phyloP scores from a whole-genome alignment of 176 grass and related monocot genomes.

The Ananas comosus region DNA sequence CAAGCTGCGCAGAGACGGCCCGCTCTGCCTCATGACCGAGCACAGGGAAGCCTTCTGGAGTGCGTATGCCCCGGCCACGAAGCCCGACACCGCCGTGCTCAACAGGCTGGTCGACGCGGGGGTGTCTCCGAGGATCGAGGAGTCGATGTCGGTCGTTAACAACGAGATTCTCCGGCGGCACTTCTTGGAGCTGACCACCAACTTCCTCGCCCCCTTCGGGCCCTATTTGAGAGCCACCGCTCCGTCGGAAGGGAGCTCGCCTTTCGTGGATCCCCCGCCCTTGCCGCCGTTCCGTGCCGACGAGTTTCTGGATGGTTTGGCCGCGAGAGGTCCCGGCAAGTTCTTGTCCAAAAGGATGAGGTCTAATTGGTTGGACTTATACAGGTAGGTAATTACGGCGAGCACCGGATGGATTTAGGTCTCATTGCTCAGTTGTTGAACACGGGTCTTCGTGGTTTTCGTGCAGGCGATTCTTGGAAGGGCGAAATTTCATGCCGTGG shows the following conservation, averaged over 20 bases:
- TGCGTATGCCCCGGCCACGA: constrained; percentile 53
- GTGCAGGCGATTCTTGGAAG: constrained; percentile 70
- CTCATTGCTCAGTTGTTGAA: not conserved
- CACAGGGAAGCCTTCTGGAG: constrained; percentile 92
- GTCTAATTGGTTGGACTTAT: constrained; percentile 90
- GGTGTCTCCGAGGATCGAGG: constrained; percentile 67
- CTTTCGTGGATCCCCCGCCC: constrained; percentile 71
- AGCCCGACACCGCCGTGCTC: constrained; percentile 78
- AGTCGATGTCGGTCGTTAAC: constrained; percentile 92
- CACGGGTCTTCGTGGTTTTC: constrained; percentile 2
- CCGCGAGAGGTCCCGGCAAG: constrained; percentile 85
- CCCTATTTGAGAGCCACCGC: constrained; percentile 77
- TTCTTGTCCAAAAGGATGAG: constrained; percentile 98
- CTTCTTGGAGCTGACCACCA: constrained; percentile 89
- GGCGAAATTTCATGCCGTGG: constrained; percentile 96
- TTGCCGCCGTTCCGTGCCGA: constrained; percentile 60
- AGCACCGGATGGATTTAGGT: not conserved
- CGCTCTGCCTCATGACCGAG: constrained; percentile 93
- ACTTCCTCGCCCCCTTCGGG: constrained; percentile 95
- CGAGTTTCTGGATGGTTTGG: constrained; percentile 75
- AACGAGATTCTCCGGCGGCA: constrained; percentile 96
- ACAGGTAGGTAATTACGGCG: constrained; percentile 54
- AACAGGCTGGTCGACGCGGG: constrained; percentile 82
- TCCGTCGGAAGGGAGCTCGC: constrained; percentile 59
- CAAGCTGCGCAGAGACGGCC: constrained; percentile 80